phyloP scores from a whole-genome alignment of 495 filamentous ascomycete genomes.

The Hypoxylon intermedium region DNA sequence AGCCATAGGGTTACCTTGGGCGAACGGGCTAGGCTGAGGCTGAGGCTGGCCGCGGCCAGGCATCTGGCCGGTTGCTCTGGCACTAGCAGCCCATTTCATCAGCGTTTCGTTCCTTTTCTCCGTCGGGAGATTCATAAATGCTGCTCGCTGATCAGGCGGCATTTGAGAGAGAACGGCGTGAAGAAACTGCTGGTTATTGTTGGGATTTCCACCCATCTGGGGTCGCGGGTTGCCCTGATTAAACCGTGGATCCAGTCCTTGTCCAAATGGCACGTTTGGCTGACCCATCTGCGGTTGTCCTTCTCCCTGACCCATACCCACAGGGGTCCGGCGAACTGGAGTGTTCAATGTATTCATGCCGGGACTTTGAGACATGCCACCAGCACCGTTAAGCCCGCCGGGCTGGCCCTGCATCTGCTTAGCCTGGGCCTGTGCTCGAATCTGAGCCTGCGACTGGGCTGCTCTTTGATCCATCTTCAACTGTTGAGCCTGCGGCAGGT shows the following conservation, averaged over 20 bases:
- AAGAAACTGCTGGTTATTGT: slow-evolving; percentile 44
- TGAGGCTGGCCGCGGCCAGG: slow-evolving; percentile 44
- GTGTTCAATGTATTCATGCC: slow-evolving; percentile 58
- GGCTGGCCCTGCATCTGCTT: slow-evolving; percentile 58
- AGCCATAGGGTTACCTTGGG: slow-evolving; percentile 41
- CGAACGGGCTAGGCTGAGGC: slow-evolving; percentile 44
- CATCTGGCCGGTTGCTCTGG: slow-evolving; percentile 24
- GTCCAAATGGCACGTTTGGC: slow-evolving; percentile 45
- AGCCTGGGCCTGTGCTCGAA: slow-evolving; percentile 49
- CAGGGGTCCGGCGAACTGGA: slow-evolving; percentile 54
- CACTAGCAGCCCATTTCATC: slow-evolving; percentile 44
- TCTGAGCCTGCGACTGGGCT: slow-evolving; percentile 47
- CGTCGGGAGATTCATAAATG: slow-evolving; percentile 42
- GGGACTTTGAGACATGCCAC: slow-evolving; percentile 58
- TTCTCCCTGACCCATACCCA: slow-evolving; percentile 47
- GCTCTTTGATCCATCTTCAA: slow-evolving; percentile 50
- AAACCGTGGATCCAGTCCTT: slow-evolving; percentile 52
- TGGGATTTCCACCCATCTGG: slow-evolving; percentile 35
- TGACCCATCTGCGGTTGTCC: slow-evolving; percentile 46
- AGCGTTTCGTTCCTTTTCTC: slow-evolving; percentile 54
- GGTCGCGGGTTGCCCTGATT: slow-evolving; percentile 49
- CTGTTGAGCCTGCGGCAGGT: slow-evolving; percentile 48
- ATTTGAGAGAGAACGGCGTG: slow-evolving; percentile 47
- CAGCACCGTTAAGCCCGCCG: slow-evolving; percentile 50
- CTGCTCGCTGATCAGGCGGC: slow-evolving; percentile 39